These are phyloP conservation scores for Acacia pycnantha DNA, from an alignment of 331 rosid genomes.

Conservation along the genomic window DNA sequence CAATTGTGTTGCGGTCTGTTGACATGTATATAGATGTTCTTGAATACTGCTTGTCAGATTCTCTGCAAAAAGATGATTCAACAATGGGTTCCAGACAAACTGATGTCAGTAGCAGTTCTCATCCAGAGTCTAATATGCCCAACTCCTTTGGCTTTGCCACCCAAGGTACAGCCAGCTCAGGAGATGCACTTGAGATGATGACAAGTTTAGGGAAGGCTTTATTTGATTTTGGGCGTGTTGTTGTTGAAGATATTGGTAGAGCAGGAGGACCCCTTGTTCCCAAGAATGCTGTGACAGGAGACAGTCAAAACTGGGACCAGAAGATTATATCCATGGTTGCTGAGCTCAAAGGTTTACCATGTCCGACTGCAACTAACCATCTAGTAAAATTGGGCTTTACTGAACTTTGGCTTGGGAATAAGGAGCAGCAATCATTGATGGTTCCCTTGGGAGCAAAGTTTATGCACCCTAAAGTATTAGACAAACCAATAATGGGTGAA, in stretches of 20 bases:
- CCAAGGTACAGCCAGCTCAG: constrained; percentile 75
- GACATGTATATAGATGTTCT: constrained; percentile 92
- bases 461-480: constrained; percentile 74
- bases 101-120: constrained; percentile 44
- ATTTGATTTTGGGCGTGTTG: constrained; percentile 90
- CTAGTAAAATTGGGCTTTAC: constrained; percentile 64
- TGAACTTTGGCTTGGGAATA: constrained; percentile 90
- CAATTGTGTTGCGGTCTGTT: constrained; percentile 73
- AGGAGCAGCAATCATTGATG: constrained; percentile 85
- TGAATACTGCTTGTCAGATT: constrained; percentile 92
- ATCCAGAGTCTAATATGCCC: constrained; percentile 41
- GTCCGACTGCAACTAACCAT: constrained; percentile 80
- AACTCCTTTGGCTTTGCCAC: constrained; percentile 46
- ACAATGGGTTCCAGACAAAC: constrained; percentile 33
- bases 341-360: constrained; percentile 91
- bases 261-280: constrained; percentile 62
- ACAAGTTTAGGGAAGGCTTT: constrained; percentile 94
- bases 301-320: constrained; percentile 49
- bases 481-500: constrained; percentile 64
- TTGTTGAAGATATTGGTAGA: constrained; percentile 93
- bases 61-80: constrained; percentile 48
- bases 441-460: constrained; percentile 75
- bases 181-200: constrained; percentile 97
- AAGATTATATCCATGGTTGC: constrained; percentile 56
- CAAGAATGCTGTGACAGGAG: constrained; percentile 41